phyloP scores from a whole-genome alignment of 1,284 basidiomycete species.

The Psilocybe mexicana region DNA sequence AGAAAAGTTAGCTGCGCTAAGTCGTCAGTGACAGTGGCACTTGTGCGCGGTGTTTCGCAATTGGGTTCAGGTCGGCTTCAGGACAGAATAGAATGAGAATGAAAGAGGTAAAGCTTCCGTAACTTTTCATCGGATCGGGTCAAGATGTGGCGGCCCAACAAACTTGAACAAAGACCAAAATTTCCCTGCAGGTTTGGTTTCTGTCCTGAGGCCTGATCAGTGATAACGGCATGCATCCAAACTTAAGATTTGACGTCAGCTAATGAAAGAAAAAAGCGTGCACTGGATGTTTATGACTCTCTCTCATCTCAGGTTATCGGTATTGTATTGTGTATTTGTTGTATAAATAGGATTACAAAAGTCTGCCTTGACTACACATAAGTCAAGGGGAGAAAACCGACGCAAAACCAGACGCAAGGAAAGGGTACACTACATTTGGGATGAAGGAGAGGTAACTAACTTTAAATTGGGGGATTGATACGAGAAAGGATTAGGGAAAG shows the following conservation, averaged over 20 bases:
- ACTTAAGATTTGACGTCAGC: background rate
- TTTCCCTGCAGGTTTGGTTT: too few species aligned
- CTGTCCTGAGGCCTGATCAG: too few species aligned
- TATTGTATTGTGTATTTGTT: background rate
- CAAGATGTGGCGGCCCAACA: background rate
- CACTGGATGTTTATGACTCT: too few species aligned
- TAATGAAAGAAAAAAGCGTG: too few species aligned
- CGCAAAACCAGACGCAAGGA: background rate
- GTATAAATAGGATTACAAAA: background rate
- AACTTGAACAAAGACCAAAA: background rate
- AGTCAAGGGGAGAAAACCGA: background rate
- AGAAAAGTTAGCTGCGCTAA: background rate
- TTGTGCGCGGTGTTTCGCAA: background rate
- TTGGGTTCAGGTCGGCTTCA: background rate
- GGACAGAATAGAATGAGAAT: background rate
- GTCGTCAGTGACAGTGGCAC: background rate
- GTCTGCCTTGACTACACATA: background rate
- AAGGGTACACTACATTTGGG: background rate
- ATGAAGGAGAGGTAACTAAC: background rate
- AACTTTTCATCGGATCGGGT: background rate
- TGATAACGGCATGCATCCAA: too few species aligned
- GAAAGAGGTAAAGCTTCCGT: background rate
- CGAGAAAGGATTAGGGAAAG: background rate
- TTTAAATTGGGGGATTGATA: background rate
- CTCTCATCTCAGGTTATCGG: too few species aligned